Base-by-base conservation (phyloP, 2,329 filamentous ascomycete species). In the Aspergillus fischeri region DNA sequence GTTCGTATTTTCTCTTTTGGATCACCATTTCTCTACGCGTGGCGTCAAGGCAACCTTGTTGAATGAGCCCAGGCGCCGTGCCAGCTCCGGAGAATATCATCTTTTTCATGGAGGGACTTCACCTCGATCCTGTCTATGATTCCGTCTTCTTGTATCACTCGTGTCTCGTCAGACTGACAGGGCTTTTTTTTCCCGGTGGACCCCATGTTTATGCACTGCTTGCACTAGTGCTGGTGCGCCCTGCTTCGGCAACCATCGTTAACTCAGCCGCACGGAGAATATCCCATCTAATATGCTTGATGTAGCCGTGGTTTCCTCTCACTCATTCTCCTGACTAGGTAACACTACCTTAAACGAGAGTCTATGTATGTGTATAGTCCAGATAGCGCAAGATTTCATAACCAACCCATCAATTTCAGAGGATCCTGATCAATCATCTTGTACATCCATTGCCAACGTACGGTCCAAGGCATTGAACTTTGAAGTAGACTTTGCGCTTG, bases 371-470 rank as follows among this genome's bases (percentile, higher is more conserved):
- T 71, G 62, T 63, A 64, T 71, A 69, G 53, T 54, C 56, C 61
- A 54, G 55, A 47, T 60, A 62, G 61, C 47, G 44, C 20, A 14
- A 65, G 62, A 65, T 54, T 59, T 53, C 49, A 47, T 47, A 68
- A 62, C 60, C 64, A 67, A 51, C 65, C 64, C 71, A 74, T 73
- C 44, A 70, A 61, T 56, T 61, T 62, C 53, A 75, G 52, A 27
- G 61, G 56, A 51, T 72, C 65, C 24, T 59, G 63, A 57, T 77
- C 73, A 59, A 77, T 60, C 60, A 65, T 70, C 66, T 76, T 77
- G 64, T 72, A 77, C 63, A 64, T 70, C 68, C 75, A 75, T 55
- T 75, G 67, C 67, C 72, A 77, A n/a, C 61, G 61, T 6, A 77
- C 47, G n/a, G 38, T 64, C 65, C 67, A 70, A 32, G 21, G 54